phyloP scores from a whole-genome alignment of 352 stramenopile genomes.

The Phytophthora ramorum region DNA sequence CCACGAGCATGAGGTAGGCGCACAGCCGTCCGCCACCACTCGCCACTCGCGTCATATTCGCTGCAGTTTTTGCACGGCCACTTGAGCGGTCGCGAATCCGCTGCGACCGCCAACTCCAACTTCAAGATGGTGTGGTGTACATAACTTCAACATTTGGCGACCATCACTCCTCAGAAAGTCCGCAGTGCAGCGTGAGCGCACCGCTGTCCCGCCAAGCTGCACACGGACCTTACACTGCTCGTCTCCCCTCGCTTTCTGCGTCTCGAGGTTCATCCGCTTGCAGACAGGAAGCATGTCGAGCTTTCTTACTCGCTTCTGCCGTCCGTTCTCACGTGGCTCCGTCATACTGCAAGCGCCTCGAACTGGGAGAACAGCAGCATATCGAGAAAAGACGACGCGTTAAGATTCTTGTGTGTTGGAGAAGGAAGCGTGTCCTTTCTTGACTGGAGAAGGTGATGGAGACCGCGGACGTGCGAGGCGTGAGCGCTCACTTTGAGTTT shows the following conservation, averaged over 20 bases:
- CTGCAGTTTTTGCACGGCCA: not conserved
- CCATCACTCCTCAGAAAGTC: slow-evolving; percentile 44
- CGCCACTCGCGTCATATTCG: slow-evolving; percentile 1
- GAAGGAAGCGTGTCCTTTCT: slow-evolving; percentile 35
- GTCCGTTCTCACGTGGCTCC: slow-evolving; percentile 29
- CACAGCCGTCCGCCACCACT: not conserved
- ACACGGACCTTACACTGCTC: not conserved
- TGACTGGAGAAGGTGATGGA: slow-evolving; percentile 26
- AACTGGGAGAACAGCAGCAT: slow-evolving; percentile 22
- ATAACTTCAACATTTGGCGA: slow-evolving; percentile 38
- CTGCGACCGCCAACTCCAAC: not conserved
- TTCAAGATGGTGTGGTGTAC: slow-evolving; percentile 21
- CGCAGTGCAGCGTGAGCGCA: not conserved
- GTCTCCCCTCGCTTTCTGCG: not conserved
- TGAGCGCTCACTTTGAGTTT: slow-evolving; percentile 41
- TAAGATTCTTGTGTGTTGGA: slow-evolving; percentile 8
- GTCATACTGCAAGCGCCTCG: slow-evolving; percentile 24
- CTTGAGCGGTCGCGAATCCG: slow-evolving; percentile 4
- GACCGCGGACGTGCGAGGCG: slow-evolving; percentile 1
- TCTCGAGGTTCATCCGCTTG: slow-evolving; percentile 19
- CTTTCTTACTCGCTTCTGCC: slow-evolving; percentile 11
- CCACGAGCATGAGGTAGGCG: not conserved
- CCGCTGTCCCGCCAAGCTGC: not conserved
- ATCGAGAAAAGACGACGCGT: slow-evolving; percentile 36
- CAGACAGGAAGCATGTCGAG: slow-evolving; percentile 14